phyloP scores from a whole-genome alignment of 2,329 filamentous ascomycete genomes.

The Epicoccum nigrum region DNA sequence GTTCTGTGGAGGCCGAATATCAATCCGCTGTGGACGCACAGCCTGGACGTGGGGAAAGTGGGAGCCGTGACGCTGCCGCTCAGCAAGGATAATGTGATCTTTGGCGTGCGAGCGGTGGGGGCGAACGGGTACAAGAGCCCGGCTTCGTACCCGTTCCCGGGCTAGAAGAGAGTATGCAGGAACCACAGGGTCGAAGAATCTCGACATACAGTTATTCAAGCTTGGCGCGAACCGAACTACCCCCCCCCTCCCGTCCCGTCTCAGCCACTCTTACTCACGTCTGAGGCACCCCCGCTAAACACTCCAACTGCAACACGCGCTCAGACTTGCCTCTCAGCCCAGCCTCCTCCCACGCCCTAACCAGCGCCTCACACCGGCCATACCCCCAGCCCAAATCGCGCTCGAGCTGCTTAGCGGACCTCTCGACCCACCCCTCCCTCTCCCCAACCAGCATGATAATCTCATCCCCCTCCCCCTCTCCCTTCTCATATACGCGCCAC shows the following conservation, averaged over 20 bases:
- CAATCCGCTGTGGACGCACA: slow-evolving; percentile 58
- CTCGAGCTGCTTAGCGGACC: slow-evolving; percentile 9
- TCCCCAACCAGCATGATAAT: slow-evolving; percentile 4
- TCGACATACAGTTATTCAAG: no score
- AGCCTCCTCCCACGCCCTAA: slow-evolving; percentile 17
- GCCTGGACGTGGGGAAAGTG: slow-evolving; percentile 57
- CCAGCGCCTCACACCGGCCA: slow-evolving; percentile 21
- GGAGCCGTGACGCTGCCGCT: slow-evolving; percentile 54
- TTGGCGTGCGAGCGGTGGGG: slow-evolving; percentile 61
- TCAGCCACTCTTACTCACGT: no score
- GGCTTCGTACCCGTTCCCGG: slow-evolving; percentile 54
- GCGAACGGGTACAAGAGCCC: slow-evolving; percentile 59
- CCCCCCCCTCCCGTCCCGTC: no score
- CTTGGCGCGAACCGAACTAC: no score
- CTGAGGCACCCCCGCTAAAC: slow-evolving; percentile 14
- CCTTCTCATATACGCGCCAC: background rate
- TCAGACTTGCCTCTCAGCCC: slow-evolving; percentile 16
- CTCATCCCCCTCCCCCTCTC: background rate
- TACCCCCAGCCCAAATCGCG: slow-evolving; percentile 17
- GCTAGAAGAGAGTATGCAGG: slow-evolving; percentile 10
- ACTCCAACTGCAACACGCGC: slow-evolving; percentile 17
- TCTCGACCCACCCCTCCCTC: background rate
- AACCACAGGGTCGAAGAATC: no score
- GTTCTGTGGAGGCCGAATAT: slow-evolving; percentile 61
- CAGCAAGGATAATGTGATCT: slow-evolving; percentile 64